Evolutionary conservation across 179 eudicot genomes (phyloP), one percentile per base, ranked within the genome.

Genomic region (Camellia oleifera): DNA sequence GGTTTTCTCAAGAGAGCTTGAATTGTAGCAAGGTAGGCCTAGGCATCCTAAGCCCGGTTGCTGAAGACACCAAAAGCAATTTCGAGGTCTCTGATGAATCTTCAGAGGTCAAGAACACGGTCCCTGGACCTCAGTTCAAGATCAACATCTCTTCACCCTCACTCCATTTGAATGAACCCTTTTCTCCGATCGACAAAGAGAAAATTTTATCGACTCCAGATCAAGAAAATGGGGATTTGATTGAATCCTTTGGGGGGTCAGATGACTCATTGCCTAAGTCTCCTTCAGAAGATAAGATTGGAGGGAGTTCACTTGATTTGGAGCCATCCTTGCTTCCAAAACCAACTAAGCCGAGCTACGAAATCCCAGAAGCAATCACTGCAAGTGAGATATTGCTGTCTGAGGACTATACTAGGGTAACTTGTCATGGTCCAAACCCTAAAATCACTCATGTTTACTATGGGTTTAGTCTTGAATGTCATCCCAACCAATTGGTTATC

Each of bases 391-490:
- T 57, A 56, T 6, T 15, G 20, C 63, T 26, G 6, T 74, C 77
- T 40, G 77, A 57, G 50, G 65, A 56, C 0, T 74, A 74, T 17
- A 74, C 50, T 32, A 50, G 77, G 0, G 50, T 74, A 8, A 44
- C 15, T 54, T 57, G 6, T 26, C 10, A 57, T 5, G 77, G 77
- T 32, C 65, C 64, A 32, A 57, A 56, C 77, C 77, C 63, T n/a
- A 74, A 58, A 56, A 57, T 17, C 12, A 56, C 50, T n/a, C 77
- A 57, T 13, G 13, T 32, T 74, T 56, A 26, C 65, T 15, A 4
- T 57, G 65, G 32, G 13, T 74, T 57, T 4, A 74, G 48, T 8
- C 4, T 74, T 48, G 77, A 74, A 32, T 74, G 50, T 58, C 20
- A 32, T 40, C 65, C 48, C 7, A 1, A 54, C 4, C 9, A 12